These are phyloP conservation scores for Xylaria multiplex DNA, from an alignment of 2,329 filamentous ascomycete genomes.

Conservation along the genomic window DNA sequence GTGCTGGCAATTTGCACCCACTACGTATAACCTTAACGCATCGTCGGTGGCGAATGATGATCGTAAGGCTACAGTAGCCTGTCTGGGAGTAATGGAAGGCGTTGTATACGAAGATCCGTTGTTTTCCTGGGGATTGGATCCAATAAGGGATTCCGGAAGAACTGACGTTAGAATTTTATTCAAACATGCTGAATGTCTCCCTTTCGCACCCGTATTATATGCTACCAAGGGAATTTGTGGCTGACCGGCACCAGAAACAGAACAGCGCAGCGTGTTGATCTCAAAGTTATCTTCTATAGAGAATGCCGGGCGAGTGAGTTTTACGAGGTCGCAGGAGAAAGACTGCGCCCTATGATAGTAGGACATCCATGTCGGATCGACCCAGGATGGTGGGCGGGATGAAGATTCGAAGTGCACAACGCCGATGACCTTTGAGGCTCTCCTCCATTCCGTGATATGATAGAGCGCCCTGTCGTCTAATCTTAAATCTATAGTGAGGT, in stretches of 20 bases:
- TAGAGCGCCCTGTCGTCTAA: conserved; percentile 62
- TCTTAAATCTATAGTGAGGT: conserved; percentile 69
- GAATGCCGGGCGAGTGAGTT: conserved; percentile 67
- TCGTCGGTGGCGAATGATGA: conserved; percentile 71
- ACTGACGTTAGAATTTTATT: conserved; percentile 73
- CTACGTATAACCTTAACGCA: conserved; percentile 76
- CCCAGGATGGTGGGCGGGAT: conserved; percentile 62
- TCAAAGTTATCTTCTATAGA: conserved; percentile 71
- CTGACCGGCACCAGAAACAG: conserved; percentile 56
- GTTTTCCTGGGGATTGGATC: conserved; percentile 32
- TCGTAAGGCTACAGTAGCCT: conserved; percentile 73
- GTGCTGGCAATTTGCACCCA: conserved; percentile 77
- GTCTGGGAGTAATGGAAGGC: conserved; percentile 65
- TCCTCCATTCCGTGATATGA: conserved; percentile 61
- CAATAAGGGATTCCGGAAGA: conserved; percentile 54
- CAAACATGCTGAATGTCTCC: conserved; percentile 72
- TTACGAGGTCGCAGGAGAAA: conserved; percentile 70
- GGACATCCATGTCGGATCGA: conserved; percentile 62
- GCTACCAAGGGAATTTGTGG: conserved; percentile 65
- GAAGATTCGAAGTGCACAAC: conserved; percentile 57
- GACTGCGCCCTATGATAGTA: conserved; percentile 67
- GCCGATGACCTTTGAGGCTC: conserved; percentile 70
- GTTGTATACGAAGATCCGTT: conserved; percentile 44
- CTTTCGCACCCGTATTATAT: conserved; percentile 72
- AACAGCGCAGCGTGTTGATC: conserved; percentile 64